Base-by-base conservation (phyloP, 2,329 filamentous ascomycete genomes). In the Colletotrichum magnum region DNA sequence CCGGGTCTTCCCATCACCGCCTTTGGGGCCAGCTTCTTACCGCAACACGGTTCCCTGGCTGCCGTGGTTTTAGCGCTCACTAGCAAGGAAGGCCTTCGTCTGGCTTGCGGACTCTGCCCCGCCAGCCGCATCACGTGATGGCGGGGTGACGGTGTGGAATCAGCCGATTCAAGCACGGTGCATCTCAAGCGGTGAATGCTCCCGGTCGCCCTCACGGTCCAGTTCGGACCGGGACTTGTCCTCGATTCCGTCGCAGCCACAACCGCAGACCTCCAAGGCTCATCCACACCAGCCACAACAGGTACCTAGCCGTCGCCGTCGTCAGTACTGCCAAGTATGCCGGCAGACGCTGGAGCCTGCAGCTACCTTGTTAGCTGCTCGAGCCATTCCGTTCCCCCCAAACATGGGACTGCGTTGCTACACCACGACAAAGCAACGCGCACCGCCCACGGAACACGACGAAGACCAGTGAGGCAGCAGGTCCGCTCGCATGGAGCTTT, bases 1-100 rank as follows among this genome's bases (percentile, higher is more conserved):
- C 66, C 56, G 66, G 66, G 62, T 39, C 51, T 41, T 60, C 57
- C 56, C 66, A 69, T 69, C 66, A 66, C 56, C 66, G 66, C 66
- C 66, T 61, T 66, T 69, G 56, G 56, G 64, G 56, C 56, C 45
- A 54, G 50, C 53, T 58, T 58, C 56, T 50, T 53, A 52, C 48
- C 48, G 48, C 58, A 61, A 28, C 7, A 45, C 32, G 21, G 32
- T 61, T 61, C 58, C 58, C 43, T 50, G n/a, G 52, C 24, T 66
- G 43, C 62, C 54, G 28, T 56, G 13, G n/a, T 36, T 28, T 12
- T 64, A 67, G 64, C 57, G 58, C 45, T 45, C 52, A 36, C 21
- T 39, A 61, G 48, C 63, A 66, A 41, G 47, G 63, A 54, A 53
- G 39, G 39, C 58, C 64, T 57, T 58, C 36, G 52, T 68, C 52